These are phyloP conservation scores for Solanum etuberosum DNA, from an alignment of 257 asterid genomes.

Conservation along the genomic window DNA sequence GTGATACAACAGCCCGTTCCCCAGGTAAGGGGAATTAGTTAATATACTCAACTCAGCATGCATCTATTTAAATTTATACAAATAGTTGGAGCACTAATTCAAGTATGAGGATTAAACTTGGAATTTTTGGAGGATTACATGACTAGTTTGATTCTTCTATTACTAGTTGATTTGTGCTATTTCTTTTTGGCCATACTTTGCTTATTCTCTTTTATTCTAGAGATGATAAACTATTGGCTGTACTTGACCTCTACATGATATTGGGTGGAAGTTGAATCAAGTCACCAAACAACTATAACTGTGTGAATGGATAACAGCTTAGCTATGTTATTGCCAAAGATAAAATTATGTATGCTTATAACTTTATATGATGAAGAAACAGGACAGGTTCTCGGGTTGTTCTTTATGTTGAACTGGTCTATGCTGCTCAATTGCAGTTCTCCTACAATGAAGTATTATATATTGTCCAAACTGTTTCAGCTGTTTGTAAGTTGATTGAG, in stretches of 20 bases:
- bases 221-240: not conserved
- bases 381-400: not conserved
- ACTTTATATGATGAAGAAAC: not conserved
- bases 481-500: not conserved
- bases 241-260: not conserved
- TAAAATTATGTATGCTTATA: not conserved
- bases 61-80: not conserved
- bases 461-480: not conserved
- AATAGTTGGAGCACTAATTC: not conserved
- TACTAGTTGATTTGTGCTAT: not conserved
- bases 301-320: not conserved
- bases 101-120: not conserved
- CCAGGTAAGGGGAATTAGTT: conserved; percentile 27
- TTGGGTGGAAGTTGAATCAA: not conserved
- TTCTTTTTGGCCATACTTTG: not conserved
- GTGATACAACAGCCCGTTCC: conserved; percentile 67
- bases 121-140: not conserved
- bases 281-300: not conserved
- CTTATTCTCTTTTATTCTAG: not conserved
- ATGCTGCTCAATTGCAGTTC: not conserved
- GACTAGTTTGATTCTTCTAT: not conserved
- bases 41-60: not conserved
- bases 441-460: not conserved
- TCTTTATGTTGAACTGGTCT: not conserved
- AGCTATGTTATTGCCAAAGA: not conserved